phyloP scores from a whole-genome alignment of 352 stramenopile genomes.

The Phytopythium aichiense region DNA sequence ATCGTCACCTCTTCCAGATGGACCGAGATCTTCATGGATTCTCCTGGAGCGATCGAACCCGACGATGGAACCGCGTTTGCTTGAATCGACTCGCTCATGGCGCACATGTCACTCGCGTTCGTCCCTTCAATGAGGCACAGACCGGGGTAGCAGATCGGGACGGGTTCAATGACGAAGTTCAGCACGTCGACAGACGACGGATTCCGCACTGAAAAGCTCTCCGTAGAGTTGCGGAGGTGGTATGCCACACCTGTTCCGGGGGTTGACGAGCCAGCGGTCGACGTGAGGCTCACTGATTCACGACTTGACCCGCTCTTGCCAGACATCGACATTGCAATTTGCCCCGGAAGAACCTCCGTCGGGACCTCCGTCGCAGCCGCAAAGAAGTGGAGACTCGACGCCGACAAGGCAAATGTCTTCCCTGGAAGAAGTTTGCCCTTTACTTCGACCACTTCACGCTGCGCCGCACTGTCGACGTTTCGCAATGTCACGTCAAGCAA shows the following conservation, averaged over 20 bases:
- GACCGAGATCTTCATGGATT: slow-evolving; percentile 78
- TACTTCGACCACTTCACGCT: slow-evolving; percentile 64
- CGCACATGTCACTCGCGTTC: slow-evolving; percentile 53
- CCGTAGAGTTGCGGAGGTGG: slow-evolving; percentile 56
- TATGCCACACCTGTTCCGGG: slow-evolving; percentile 35
- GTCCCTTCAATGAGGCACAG: slow-evolving; percentile 64
- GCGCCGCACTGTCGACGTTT: slow-evolving; percentile 55
- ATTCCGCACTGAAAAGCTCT: slow-evolving; percentile 84
- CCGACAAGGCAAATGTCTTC: slow-evolving; percentile 78
- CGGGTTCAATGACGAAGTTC: slow-evolving; percentile 68
- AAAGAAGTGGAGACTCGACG: slow-evolving; percentile 78
- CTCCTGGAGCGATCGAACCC: slow-evolving; percentile 61
- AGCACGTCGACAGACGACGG: slow-evolving; percentile 58
- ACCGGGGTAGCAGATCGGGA: slow-evolving; percentile 59
- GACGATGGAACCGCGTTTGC: slow-evolving; percentile 64
- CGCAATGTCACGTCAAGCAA: slow-evolving; percentile 65
- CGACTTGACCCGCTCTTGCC: slow-evolving; percentile 34
- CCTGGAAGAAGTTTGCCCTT: slow-evolving; percentile 76
- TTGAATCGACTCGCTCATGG: slow-evolving; percentile 78
- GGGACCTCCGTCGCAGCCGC: slow-evolving; percentile 55
- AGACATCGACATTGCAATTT: slow-evolving; percentile 36
- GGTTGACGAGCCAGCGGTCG: slow-evolving; percentile 16
- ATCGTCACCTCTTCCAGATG: slow-evolving; percentile 62
- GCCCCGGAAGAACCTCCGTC: slow-evolving; percentile 37
- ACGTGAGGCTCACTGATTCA: slow-evolving; percentile 23